phyloP scores from a whole-genome alignment of 2,329 filamentous ascomycete species.

The Colletotrichum spaethianum region DNA sequence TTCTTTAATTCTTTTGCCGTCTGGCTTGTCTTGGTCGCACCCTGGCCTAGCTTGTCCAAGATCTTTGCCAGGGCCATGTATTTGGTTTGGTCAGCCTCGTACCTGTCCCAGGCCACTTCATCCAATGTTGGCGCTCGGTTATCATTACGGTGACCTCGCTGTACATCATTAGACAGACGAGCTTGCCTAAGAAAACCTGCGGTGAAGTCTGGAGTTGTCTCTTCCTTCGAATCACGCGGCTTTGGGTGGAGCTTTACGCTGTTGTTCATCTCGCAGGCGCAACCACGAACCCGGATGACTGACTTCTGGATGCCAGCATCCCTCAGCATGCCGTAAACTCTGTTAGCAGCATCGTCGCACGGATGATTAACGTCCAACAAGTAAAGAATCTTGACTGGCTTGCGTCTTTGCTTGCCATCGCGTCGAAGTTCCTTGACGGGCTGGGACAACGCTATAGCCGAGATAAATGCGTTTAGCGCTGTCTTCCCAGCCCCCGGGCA shows the following conservation, averaged over 20 bases:
- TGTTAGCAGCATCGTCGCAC: constrained; percentile 60
- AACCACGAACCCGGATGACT: constrained; percentile 36
- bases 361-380: constrained; percentile 64
- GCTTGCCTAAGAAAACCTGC: constrained; percentile 33
- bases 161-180: not conserved
- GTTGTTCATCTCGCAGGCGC: constrained; percentile 35
- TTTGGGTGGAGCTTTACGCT: constrained; percentile 27
- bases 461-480: constrained; percentile 60
- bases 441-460: constrained; percentile 51
- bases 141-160: not conserved
- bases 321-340: constrained; percentile 56
- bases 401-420: constrained; percentile 15
- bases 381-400: constrained; percentile 55
- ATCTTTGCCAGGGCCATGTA: constrained; percentile 55
- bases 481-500: constrained; percentile 65
- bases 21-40: constrained; percentile 41
- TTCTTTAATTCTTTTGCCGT: constrained; percentile 44
- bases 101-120: constrained; percentile 59
- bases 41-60: constrained; percentile 48
- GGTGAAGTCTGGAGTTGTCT: constrained; percentile 19
- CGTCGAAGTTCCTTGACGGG: not conserved
- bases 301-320: constrained; percentile 51
- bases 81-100: constrained; percentile 48
- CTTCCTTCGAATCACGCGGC: constrained; percentile 39
- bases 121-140: constrained; percentile 54